Conservation (phyloP, 2,329 filamentous ascomycete genomes). For the Talaromyces sp. region DNA sequence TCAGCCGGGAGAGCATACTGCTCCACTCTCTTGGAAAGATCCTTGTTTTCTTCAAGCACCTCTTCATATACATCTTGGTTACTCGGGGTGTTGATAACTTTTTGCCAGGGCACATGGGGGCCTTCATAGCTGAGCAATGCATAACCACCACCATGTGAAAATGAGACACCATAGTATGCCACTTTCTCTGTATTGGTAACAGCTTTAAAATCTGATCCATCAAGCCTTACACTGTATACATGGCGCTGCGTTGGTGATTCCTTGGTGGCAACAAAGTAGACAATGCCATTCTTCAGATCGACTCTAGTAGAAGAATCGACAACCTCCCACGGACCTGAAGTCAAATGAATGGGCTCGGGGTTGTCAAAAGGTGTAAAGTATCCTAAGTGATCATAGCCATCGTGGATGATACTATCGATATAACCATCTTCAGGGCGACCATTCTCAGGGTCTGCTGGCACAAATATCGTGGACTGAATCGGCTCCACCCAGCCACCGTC, state of each 20-base stretch:
- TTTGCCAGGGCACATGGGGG: slow-evolving; percentile 84
- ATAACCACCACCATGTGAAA: slow-evolving; percentile 77
- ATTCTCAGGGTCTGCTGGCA: slow-evolving; percentile 75
- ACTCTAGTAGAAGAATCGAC: slow-evolving; percentile 78
- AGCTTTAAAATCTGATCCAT: slow-evolving; percentile 67
- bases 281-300: slow-evolving; percentile 76
- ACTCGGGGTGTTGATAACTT: slow-evolving; percentile 77
- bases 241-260: slow-evolving; percentile 86
- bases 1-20: slow-evolving; percentile 78
- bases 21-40: slow-evolving; percentile 63
- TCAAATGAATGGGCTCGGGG: slow-evolving; percentile 76
- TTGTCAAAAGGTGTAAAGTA: slow-evolving; percentile 90
- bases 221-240: slow-evolving; percentile 81
- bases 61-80: slow-evolving; percentile 58
- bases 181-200: slow-evolving; percentile 70
- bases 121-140: slow-evolving; percentile 80
- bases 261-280: slow-evolving; percentile 87
- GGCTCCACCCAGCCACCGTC: slow-evolving; percentile 98
- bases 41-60: slow-evolving; percentile 71
- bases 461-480: slow-evolving; percentile 75
- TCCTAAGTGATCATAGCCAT: slow-evolving; percentile 84
- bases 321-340: slow-evolving; percentile 88
- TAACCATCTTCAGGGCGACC: slow-evolving; percentile 82
- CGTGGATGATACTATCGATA: slow-evolving; percentile 81
- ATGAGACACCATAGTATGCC: slow-evolving; percentile 77